Evolutionary conservation across 2,329 filamentous ascomycete species (phyloP).

Genomic region (Sordariomycetes sp.): DNA sequence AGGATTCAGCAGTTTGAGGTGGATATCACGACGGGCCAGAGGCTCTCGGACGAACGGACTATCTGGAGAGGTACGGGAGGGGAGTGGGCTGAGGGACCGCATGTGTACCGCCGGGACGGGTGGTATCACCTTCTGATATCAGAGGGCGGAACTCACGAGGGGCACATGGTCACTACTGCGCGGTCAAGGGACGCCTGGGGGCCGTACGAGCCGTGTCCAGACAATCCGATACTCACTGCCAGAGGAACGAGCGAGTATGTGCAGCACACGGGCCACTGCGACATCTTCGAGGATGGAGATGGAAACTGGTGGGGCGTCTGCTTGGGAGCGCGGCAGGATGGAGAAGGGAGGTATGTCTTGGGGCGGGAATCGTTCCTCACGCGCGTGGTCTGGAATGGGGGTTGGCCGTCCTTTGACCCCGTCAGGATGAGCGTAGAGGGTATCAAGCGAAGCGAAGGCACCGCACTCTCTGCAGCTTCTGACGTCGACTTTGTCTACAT

Average conservation of each 20-base stretch:
- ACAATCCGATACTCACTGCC: slow-evolving; percentile 19
- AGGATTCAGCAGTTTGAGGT: slow-evolving; percentile 14
- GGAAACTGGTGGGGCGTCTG: slow-evolving; percentile 12
- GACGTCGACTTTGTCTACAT: slow-evolving; percentile 6
- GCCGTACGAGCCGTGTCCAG: slow-evolving; percentile 14
- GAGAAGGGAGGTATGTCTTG: slow-evolving; percentile 12
- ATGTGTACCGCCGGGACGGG: slow-evolving; percentile 28
- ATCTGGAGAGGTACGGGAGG: slow-evolving; percentile 10
- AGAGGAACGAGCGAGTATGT: slow-evolving; percentile 9
- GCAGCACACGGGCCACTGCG: slow-evolving; percentile 12
- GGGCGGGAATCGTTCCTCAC: slow-evolving; percentile 19
- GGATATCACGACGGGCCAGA: slow-evolving; percentile 10
- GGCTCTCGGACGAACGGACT: slow-evolving; percentile 8
- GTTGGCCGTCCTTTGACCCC: slow-evolving; percentile 9
- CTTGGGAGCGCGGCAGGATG: slow-evolving; percentile 6
- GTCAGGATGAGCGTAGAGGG: neutral
- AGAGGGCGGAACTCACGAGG: slow-evolving; percentile 25
- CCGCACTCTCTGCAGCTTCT: neutral
- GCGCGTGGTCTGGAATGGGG: slow-evolving; percentile 13
- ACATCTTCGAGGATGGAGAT: slow-evolving; percentile 11
- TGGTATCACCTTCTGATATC: slow-evolving; percentile 33
- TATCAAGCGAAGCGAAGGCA: neutral
- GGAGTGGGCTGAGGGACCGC: slow-evolving; percentile 17
- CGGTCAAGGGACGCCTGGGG: slow-evolving; percentile 12
- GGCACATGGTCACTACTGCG: slow-evolving; percentile 12